A percentile compares a stretch with the other conserved stretches of the same genome.
These are phyloP conservation scores for Tardiomyces depauwii DNA, from an alignment of 1,139 yeast genomes.

Conservation along the genomic window DNA sequence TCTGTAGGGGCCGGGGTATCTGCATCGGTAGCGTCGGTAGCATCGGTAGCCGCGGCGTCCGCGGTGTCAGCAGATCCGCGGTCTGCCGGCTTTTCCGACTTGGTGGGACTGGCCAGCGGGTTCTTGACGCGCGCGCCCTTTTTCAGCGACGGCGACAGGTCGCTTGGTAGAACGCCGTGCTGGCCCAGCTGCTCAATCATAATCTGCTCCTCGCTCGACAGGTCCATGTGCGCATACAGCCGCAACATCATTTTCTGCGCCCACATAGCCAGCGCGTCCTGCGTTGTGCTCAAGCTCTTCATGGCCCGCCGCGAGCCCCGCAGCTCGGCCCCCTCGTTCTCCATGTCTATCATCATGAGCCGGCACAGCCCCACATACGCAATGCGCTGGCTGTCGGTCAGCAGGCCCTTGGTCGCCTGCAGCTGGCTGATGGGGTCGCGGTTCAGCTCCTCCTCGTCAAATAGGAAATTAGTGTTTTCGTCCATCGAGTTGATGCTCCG, in stretches of 20 bases:
- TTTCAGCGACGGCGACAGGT: conserved; percentile 48
- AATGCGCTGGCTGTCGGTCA: conserved; percentile 74
- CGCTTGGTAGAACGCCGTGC: conserved; percentile 72
- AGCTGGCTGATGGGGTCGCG: conserved; percentile 53
- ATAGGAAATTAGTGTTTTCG: conserved; percentile 73
- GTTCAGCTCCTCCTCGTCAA: conserved; percentile 38
- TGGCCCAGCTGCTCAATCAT: conserved; percentile 84
- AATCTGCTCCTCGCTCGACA: conserved; percentile 57
- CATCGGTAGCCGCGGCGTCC: background rate
- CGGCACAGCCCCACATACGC: conserved; percentile 86
- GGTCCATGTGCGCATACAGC: conserved; percentile 71
- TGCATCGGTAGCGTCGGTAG: background rate
- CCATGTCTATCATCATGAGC: conserved; percentile 69
- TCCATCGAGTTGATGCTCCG: conserved; percentile 59
- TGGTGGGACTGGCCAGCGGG: conserved; percentile 7
- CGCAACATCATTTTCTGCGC: conserved; percentile 59
- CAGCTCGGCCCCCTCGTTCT: conserved; percentile 57
- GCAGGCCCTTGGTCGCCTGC: conserved; percentile 68
- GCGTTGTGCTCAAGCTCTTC: conserved; percentile 50
- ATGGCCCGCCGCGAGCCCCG: conserved; percentile 37
- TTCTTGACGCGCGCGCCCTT: conserved; percentile 19
- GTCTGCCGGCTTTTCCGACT: no score
- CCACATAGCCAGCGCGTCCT: conserved; percentile 81
- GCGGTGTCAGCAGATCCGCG: no score
- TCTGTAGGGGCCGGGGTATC: no score